phyloP scores from a whole-genome alignment of 441 rosid genomes.

The Lepidium campestre region DNA sequence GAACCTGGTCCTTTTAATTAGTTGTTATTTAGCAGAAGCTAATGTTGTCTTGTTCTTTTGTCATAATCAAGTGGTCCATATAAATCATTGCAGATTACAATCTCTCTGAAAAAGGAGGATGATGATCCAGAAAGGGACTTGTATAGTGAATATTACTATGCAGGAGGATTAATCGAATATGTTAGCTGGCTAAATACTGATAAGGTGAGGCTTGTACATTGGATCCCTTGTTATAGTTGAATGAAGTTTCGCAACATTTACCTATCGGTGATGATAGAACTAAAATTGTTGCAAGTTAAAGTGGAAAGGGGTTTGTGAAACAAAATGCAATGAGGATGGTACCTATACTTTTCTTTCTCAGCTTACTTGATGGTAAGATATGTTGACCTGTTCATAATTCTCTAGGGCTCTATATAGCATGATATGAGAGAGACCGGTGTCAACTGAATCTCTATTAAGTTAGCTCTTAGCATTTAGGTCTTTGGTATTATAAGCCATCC shows the following conservation, averaged over 20 bases:
- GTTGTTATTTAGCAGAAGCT: slow-evolving; percentile 6
- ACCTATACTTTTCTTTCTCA: background rate
- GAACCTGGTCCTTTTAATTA: background rate
- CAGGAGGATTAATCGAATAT: slow-evolving; percentile 91
- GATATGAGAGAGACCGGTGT: background rate
- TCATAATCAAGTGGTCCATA: slow-evolving; percentile 9
- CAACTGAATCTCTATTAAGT: slow-evolving; percentile 2
- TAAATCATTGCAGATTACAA: slow-evolving; percentile 58
- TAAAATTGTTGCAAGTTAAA: background rate
- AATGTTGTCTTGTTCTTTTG: slow-evolving; percentile 1
- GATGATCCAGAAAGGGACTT: slow-evolving; percentile 52
- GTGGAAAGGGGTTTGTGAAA: background rate
- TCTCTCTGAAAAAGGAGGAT: slow-evolving; percentile 61
- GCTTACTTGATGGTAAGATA: slow-evolving; percentile 12
- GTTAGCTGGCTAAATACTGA: slow-evolving; percentile 88
- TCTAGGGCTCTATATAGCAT: slow-evolving; percentile 7
- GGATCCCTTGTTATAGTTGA: background rate
- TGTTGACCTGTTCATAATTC: background rate
- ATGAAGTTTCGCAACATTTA: background rate
- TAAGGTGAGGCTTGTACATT: slow-evolving; percentile 45
- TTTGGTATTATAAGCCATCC: background rate
- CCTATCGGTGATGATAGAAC: background rate
- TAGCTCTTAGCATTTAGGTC: slow-evolving; percentile 9
- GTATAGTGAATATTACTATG: slow-evolving; percentile 64
- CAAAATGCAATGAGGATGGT: slow-evolving; percentile 4